Evolutionary conservation across 345 rosid genomes (phyloP).

Genomic region (Gossypium sturtianum): DNA sequence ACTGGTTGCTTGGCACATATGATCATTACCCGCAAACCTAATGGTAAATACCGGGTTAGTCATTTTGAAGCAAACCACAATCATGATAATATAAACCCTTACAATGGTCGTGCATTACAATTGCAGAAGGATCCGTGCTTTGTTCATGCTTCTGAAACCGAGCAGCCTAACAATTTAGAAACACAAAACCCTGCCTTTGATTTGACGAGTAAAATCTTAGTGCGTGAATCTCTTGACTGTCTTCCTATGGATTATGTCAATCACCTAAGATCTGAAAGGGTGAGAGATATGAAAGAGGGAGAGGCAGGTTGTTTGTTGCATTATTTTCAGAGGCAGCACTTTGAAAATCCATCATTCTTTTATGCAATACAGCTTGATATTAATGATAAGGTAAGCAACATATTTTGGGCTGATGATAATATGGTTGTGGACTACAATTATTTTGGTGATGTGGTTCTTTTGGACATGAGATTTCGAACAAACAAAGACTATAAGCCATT

Average conservation of each 20-base stretch:
- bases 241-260: constrained; percentile 17
- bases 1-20: constrained; percentile 39
- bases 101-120: constrained; percentile 12
- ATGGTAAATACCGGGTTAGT: constrained; percentile 31
- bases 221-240: constrained; percentile 25
- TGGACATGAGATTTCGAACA: constrained; percentile 26
- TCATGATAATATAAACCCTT: constrained; percentile 27
- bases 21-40: constrained; percentile 28
- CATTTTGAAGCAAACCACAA: constrained; percentile 33
- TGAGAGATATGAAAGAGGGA: constrained; percentile 25
- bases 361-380: constrained; percentile 27
- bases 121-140: constrained; percentile 21
- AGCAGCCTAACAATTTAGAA: constrained; percentile 9
- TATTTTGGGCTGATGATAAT: constrained; percentile 38
- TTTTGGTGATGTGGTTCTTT: constrained; percentile 35
- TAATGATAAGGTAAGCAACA: constrained; percentile 31
- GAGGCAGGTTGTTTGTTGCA: constrained; percentile 28
- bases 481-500: constrained; percentile 32
- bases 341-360: constrained; percentile 24
- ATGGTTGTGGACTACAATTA: constrained; percentile 26
- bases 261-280: constrained; percentile 27
- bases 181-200: constrained; percentile 9
- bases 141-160: constrained; percentile 19
- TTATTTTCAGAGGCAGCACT: constrained; percentile 33
- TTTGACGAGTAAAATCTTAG: constrained; percentile 8